Evolutionary conservation across 2,329 filamentous ascomycete species (phyloP).

Genomic region (Curvularia lunata): DNA sequence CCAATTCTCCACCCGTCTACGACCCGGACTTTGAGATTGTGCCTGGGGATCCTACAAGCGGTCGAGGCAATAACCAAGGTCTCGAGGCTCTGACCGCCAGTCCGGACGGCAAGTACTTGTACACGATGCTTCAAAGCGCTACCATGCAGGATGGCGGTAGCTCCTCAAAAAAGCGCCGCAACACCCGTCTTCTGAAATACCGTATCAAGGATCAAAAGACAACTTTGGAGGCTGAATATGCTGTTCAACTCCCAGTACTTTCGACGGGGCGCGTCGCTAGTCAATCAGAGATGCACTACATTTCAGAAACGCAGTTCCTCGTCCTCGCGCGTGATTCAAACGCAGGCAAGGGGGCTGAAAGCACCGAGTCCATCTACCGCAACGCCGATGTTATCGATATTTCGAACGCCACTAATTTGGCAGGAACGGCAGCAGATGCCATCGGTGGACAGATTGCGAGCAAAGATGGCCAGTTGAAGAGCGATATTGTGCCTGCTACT

Average conservation of each 20-base stretch:
- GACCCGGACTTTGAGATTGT: slow-evolving; percentile 55
- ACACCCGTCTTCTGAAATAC: slow-evolving; percentile 70
- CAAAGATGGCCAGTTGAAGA: slow-evolving; percentile 60
- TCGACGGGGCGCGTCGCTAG: slow-evolving; percentile 63
- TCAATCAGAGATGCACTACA: slow-evolving; percentile 71
- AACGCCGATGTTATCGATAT: slow-evolving; percentile 74
- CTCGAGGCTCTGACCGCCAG: slow-evolving; percentile 72
- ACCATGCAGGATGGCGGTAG: slow-evolving; percentile 59
- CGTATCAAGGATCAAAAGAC: slow-evolving; percentile 59
- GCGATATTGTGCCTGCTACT: slow-evolving; percentile 61
- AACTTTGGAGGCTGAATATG: slow-evolving; percentile 65
- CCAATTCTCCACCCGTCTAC: slow-evolving; percentile 68
- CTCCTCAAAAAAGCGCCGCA: slow-evolving; percentile 60
- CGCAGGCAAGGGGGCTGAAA: slow-evolving; percentile 63
- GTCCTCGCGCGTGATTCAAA: slow-evolving; percentile 69
- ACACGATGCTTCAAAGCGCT: slow-evolving; percentile 70
- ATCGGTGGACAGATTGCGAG: slow-evolving; percentile 55
- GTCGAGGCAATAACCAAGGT: slow-evolving; percentile 76
- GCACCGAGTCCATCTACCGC: slow-evolving; percentile 65
- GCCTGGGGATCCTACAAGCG: slow-evolving; percentile 65
- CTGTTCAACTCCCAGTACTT: slow-evolving; percentile 69
- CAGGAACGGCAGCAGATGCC: slow-evolving; percentile 49
- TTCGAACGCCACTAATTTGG: slow-evolving; percentile 65
- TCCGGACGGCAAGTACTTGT: slow-evolving; percentile 67
- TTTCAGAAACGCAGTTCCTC: slow-evolving; percentile 69